A percentile compares a stretch with the other conserved stretches of the same genome.
Conservation (phyloP, 345 rosid species). For the Eucalyptus marginata region DNA sequence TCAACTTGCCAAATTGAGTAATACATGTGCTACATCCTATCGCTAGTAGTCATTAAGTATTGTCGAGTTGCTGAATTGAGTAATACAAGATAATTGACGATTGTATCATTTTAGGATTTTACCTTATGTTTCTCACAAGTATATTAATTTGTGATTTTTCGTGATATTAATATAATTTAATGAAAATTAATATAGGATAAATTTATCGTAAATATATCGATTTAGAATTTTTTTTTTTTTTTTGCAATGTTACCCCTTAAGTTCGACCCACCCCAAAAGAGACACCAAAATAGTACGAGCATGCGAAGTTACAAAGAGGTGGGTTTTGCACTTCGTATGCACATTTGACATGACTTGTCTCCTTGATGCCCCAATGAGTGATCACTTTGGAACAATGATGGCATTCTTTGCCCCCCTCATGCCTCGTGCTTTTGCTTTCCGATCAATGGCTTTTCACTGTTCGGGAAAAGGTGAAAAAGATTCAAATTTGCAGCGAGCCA, state of each 20-base stretch:
- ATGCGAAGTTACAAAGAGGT: neutral
- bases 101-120: accelerated
- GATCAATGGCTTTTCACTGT: neutral
- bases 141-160: accelerated
- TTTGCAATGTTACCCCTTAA: neutral
- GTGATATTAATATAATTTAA: too few relatives aligned
- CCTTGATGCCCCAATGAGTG: neutral
- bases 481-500: neutral
- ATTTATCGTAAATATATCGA: accelerated
- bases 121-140: accelerated
- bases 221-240: too few relatives aligned
- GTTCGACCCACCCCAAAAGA: neutral
- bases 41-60: accelerated
- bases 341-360: neutral
- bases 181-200: accelerated
- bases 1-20: too few relatives aligned
- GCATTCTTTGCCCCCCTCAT: neutral
- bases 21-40: too few relatives aligned
- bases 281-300: neutral
- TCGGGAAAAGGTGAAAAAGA: accelerated
- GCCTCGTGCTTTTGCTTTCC: neutral
- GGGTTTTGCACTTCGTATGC: neutral
- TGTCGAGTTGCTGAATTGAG: neutral
- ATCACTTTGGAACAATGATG: neutral
- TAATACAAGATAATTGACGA: accelerated